Conservation (phyloP, 202 grass and related monocot genomes). For the Zizania palustris region DNA sequence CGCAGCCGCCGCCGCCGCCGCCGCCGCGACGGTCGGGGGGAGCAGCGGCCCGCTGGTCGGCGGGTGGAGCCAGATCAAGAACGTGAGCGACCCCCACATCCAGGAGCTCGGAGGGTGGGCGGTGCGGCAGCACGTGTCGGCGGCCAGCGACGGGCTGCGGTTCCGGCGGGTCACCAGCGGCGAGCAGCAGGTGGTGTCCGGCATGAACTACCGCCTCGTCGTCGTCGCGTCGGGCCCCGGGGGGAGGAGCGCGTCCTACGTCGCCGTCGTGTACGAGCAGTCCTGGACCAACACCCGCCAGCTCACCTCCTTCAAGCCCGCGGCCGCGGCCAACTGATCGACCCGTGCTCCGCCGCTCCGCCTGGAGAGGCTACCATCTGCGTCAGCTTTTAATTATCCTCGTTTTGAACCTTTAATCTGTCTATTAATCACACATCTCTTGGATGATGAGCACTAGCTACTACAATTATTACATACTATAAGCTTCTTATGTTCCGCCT, state of each 20-base stretch:
- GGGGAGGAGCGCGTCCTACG: constrained; percentile 4
- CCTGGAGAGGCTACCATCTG: too few species aligned
- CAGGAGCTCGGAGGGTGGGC: constrained; percentile 53
- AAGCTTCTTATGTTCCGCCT: too few species aligned
- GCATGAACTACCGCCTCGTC: constrained; percentile 55
- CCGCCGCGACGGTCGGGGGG: not conserved
- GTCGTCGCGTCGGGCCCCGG: not conserved
- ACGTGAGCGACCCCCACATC: constrained; percentile 43
- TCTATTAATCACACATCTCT: too few species aligned
- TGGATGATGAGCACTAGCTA: too few species aligned
- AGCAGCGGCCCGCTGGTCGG: not conserved
- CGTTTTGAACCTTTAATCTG: too few species aligned
- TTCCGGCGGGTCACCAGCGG: constrained; percentile 44
- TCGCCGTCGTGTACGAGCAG: constrained; percentile 59
- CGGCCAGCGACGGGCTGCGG: constrained; percentile 9
- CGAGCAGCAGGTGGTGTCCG: constrained; percentile 55
- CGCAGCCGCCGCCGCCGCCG: too few species aligned
- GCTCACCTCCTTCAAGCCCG: constrained; percentile 55
- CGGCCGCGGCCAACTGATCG: not conserved
- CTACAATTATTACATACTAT: too few species aligned
- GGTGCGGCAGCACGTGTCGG: constrained; percentile 27
- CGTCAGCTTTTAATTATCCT: too few species aligned
- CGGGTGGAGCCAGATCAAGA: constrained; percentile 47
- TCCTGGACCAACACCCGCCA: constrained; percentile 37
- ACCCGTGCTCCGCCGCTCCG: too few species aligned